Base-by-base conservation (phyloP, 257 asterid genomes). In the Capsicum baccatum region DNA sequence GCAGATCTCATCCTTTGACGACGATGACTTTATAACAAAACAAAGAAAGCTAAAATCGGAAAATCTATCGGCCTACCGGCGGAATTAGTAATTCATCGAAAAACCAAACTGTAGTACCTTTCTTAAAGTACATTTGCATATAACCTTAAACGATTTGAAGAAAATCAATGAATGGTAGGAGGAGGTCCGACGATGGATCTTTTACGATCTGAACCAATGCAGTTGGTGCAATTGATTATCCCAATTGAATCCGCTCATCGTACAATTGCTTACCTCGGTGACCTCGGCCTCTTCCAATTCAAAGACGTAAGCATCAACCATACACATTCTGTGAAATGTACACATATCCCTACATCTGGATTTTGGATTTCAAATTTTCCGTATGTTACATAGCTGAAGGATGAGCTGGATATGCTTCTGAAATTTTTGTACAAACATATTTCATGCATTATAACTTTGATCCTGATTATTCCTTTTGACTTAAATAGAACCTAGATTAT, bases 141-240 rank as follows among this genome's bases (percentile, higher is more conserved):
- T 50, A 50, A 48, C 21, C 47, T 50, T 26, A 74, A 37, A 74
- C 62, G 12, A 74, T 19, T 73, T 10, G 16, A 33, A 74, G 13
- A 74, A 74, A 48, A 48, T 74, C 60, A 74, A 19, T 48, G 2
- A 63, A 79, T 58, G 78, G 70, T 63, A 88, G 67, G 21, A 44
- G 63, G 67, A 60, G 83, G 80, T 64, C 87, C 87, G 84, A 50
- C 89, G 80, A 92, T 91, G 96, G 96, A 92, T 91, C 88, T 92
- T 86, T 88, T 92, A 81, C 89, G 96, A 33, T 92, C 94, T 79
- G 96, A 92, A 81, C 85, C 89, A 87, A 92, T 91, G 96, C 96
- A 92, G 57, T 84, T 91, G 88, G 91, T 86, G 85, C 93, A 90
- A 88, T 86, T 92, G 79, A 90, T 92, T 79, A 90, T 92, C 35